Base-by-base conservation (phyloP, 371 early-diverging fungal species). In the Gilbertella persicaria region DNA sequence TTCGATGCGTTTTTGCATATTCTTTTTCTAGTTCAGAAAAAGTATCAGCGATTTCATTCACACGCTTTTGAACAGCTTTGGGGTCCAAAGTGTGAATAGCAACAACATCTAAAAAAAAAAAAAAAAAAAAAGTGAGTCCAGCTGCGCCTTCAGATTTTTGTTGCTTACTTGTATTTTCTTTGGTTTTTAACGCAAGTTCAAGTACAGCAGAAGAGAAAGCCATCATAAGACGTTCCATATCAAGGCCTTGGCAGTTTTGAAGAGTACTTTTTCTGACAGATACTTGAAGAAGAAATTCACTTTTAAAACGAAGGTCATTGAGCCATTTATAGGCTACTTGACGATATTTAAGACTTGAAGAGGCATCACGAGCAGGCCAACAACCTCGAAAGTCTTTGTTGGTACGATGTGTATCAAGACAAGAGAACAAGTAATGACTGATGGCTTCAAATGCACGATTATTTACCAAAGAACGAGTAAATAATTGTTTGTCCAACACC, bases 171-270 rank as follows among this genome's bases (percentile, higher is more conserved):
- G n/a, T n/a, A n/a, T n/a, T n/a, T n/a, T n/a, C n/a, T n/a, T n/a
- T n/a, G n/a, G n/a, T n/a, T n/a, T n/a, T n/a, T 16, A 52, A 42
- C 10, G 53, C 50, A 6, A 38, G 20, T 36, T 65, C 59, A 16
- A 71, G 25, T 0, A 58, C 63, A 42, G 43, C 42, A 10, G 63
- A 60, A 2, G 72, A 67, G 28, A 71, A 58, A 3, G 63, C 53
- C 44, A 58, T 30, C 72, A 71, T 71, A 12, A 71, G 54, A 39
- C 53, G 44, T 5, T 55, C 45, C 28, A 71, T 52, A 46, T 64
- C 42, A 42, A 61, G 66, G 10, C 74, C 73, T 17, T 63, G 60
- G 41, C 69, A 70, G 33, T 71, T 68, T 49, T 75, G 77, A 62
- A 79, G 67, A 35, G 50, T 67, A 23, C 69, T 67, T 29, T 67